Evolutionary conservation across 352 stramenopile genomes (phyloP).

Genomic region (Phytopythium delawarense): DNA sequence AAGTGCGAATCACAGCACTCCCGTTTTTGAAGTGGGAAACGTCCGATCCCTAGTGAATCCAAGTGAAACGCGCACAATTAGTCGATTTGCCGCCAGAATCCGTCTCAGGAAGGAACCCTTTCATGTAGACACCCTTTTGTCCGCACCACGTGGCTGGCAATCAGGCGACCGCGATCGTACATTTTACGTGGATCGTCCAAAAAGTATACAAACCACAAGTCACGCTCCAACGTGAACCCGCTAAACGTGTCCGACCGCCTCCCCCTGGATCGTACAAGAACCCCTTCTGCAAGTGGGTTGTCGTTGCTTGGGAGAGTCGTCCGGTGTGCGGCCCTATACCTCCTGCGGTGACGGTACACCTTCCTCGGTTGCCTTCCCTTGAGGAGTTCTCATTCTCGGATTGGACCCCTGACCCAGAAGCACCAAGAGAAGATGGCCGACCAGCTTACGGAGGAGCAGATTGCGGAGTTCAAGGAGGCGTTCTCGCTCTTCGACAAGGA

Average conservation of each 20-base stretch:
- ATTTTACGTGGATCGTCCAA: conserved; percentile 26
- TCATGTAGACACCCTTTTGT: conserved; percentile 1
- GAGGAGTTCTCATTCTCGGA: conserved; percentile 35
- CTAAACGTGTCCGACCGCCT: neutral
- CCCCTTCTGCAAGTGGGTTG: neutral
- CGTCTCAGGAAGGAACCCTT: neutral
- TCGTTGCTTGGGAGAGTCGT: neutral
- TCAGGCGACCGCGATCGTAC: conserved; percentile 8
- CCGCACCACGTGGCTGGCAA: conserved; percentile 7
- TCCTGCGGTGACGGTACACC: neutral
- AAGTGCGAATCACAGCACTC: too few relatives aligned
- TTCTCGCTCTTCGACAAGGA: conserved; percentile 99
- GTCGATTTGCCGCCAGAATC: neutral
- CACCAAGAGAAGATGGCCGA: conserved; percentile 66
- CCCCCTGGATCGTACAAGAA: conserved; percentile 7
- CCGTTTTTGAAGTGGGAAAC: too few relatives aligned
- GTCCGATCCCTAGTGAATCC: too few relatives aligned
- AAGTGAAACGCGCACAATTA: too few relatives aligned
- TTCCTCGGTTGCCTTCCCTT: neutral
- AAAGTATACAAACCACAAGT: conserved; percentile 30
- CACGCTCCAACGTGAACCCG: neutral
- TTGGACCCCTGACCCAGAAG: conserved; percentile 41
- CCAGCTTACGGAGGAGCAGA: conserved; percentile 94
- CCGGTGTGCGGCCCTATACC: neutral
- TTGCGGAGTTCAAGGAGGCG: conserved; percentile 99